Evolutionary conservation across 805 yeast genomes (phyloP).

Genomic region (Ogataea nakhonphanomensis): DNA sequence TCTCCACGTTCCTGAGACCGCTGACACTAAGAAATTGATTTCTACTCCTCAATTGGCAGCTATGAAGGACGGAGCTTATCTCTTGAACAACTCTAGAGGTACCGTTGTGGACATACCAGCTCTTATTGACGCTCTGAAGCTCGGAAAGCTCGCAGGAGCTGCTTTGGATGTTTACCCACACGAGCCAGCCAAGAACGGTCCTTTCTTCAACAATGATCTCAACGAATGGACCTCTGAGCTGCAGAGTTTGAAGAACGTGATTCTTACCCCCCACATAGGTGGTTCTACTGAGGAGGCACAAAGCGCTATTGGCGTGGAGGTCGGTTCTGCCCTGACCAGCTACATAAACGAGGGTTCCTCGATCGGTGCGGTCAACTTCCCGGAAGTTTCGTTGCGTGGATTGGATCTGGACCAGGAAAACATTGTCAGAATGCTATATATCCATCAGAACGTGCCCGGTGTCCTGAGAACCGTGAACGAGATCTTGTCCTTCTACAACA

Average conservation of each 20-base stretch:
- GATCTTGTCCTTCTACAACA: constrained; percentile 89
- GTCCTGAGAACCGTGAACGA: constrained; percentile 96
- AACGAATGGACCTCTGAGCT: constrained; percentile 85
- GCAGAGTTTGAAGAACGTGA: constrained; percentile 77
- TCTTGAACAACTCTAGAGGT: constrained; percentile 96
- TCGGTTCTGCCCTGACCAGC: constrained; percentile 77
- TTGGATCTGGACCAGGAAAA: constrained; percentile 82
- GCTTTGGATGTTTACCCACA: constrained; percentile 95
- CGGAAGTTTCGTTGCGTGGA: constrained; percentile 90
- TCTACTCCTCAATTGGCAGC: constrained; percentile 89
- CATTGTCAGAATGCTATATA: constrained; percentile 89
- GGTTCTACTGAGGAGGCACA: constrained; percentile 99
- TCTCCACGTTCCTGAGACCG: constrained; percentile 90
- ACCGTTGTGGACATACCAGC: constrained; percentile 97
- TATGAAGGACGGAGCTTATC: constrained; percentile 94
- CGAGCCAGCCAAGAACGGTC: constrained; percentile 97
- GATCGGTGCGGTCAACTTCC: constrained; percentile 96
- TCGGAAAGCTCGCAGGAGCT: constrained; percentile 94
- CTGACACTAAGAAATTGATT: constrained; percentile 88
- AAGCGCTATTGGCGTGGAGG: constrained; percentile 95
- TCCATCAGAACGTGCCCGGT: constrained; percentile 98
- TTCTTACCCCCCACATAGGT: constrained; percentile 96
- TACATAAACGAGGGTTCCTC: constrained; percentile 96
- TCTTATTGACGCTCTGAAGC: constrained; percentile 82
- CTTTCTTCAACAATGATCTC: constrained; percentile 66